These are phyloP conservation scores for Dendrobium officinale DNA, from an alignment of 106 monocot species.

Conservation along the genomic window DNA sequence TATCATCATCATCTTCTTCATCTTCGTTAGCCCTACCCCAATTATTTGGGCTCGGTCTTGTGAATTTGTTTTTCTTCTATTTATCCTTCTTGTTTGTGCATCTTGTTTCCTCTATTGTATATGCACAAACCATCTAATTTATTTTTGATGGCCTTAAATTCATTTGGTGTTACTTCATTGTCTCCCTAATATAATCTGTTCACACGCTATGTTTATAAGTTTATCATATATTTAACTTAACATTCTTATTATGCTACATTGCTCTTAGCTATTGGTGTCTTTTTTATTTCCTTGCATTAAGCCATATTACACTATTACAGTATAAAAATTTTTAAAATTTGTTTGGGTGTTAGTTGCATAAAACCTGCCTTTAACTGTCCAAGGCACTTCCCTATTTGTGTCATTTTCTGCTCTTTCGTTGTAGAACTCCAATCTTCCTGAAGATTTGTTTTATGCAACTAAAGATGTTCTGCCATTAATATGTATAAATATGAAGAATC, in stretches of 20 bases:
- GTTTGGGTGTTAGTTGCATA: background rate
- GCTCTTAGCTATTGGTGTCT: background rate
- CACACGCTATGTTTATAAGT: background rate
- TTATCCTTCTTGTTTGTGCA: background rate
- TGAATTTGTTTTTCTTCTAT: background rate
- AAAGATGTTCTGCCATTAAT: background rate
- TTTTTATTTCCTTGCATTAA: background rate
- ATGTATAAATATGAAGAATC: background rate
- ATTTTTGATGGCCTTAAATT: background rate
- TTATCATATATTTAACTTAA: background rate
- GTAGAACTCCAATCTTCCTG: background rate
- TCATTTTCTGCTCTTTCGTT: background rate
- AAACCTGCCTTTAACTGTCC: background rate
- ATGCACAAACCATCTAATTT: background rate
- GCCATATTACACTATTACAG: no score
- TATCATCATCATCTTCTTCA: background rate
- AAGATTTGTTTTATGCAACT: background rate
- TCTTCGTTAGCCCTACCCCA: background rate
- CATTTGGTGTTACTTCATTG: background rate
- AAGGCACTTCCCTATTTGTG: background rate
- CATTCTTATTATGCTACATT: background rate
- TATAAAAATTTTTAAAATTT: no score
- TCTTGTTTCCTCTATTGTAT: background rate
- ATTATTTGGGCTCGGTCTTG: background rate
- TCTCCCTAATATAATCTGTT: background rate